A percentile compares a stretch with the other conserved stretches of the same genome.
Conservation (phyloP, 768 basidiomycete genomes). For the Suillus luteus region DNA sequence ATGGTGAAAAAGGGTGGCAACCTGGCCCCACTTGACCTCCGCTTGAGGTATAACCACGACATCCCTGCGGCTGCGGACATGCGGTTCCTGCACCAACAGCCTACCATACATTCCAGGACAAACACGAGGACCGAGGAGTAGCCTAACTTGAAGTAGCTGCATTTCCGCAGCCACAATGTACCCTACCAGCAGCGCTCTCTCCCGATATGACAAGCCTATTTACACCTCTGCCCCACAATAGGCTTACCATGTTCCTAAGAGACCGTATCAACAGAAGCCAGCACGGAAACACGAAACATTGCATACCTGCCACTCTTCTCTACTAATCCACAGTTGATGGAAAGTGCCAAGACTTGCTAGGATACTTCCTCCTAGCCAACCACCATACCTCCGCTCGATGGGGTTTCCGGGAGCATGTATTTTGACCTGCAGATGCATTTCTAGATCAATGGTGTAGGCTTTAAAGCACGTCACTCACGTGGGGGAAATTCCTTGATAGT, state of each 20-base stretch:
- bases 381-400: slow-evolving; percentile 85
- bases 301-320: slow-evolving; percentile 87
- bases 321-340: slow-evolving; percentile 96
- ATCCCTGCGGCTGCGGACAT: neutral
- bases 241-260: slow-evolving; percentile 77
- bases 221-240: slow-evolving; percentile 85
- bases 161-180: neutral
- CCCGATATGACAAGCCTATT: slow-evolving; percentile 42
- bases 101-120: slow-evolving; percentile 1
- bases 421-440: slow-evolving; percentile 62
- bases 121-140: neutral
- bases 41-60: neutral
- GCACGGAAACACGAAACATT: slow-evolving; percentile 11
- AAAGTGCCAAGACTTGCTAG: slow-evolving; percentile 95
- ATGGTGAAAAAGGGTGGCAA: neutral
- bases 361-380: slow-evolving; percentile 96
- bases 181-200: neutral
- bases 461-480: slow-evolving; percentile 52
- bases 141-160: neutral
- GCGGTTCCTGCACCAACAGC: neutral
- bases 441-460: slow-evolving; percentile 10
- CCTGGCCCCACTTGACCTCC: neutral
- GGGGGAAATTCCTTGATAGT: slow-evolving; percentile 70
- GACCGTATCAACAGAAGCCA: slow-evolving; percentile 2
- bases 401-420: slow-evolving; percentile 92